Evolutionary conservation across 192 early-diverging fungal species (phyloP), one percentile per base, ranked within the genome.

Genomic region (Thamnidium elegans): DNA sequence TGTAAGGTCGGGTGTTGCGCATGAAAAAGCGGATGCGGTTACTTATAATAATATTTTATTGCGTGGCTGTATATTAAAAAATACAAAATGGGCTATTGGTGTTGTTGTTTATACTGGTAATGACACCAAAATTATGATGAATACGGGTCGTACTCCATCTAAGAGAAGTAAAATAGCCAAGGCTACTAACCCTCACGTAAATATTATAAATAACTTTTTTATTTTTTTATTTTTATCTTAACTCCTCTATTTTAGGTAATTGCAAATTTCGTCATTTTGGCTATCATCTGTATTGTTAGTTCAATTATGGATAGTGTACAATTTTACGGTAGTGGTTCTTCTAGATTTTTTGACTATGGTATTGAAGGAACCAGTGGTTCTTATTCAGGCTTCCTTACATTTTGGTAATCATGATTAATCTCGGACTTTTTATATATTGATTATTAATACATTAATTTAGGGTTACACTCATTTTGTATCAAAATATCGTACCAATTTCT

Each of bases 101-200:
- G 77, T 94, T 46, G 93, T 87, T 0, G 71, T 95, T 15, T 98
- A 89, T 72, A 95, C 95, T 8, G 97, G 97, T 21, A 70, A 81
- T 62, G 96, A 99, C n/a, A 92, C 94, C 19, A 97, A 98, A 74
- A 93, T 99, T 51, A 93, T 96, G 90, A 74, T 96, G 61, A 99
- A 99, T 69, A 87, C 92, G 2, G 94, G 95, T 21, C 83, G 83
- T 50, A 97, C 95, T 1, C 95, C 95, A 10, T 90, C 87, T 45
- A 99, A 98, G 73, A 89, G 93, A 34, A 91, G 90, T 74, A 81
- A 87, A 47, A 92, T 97, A 62, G 94, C 95, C 74, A 85, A 89
- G 63, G 90, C 91, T 64, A 91, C 96, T 66, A 98, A 96, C 78
- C 90, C 91, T 52, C 90, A 91, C 66, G 89, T 92, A 66, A 75